Percentiles rank a stretch among this genome's conserved stretches.
These are phyloP conservation scores for Chaetomium sp. DNA, from an alignment of 2,329 filamentous ascomycete species.

Conservation along the genomic window DNA sequence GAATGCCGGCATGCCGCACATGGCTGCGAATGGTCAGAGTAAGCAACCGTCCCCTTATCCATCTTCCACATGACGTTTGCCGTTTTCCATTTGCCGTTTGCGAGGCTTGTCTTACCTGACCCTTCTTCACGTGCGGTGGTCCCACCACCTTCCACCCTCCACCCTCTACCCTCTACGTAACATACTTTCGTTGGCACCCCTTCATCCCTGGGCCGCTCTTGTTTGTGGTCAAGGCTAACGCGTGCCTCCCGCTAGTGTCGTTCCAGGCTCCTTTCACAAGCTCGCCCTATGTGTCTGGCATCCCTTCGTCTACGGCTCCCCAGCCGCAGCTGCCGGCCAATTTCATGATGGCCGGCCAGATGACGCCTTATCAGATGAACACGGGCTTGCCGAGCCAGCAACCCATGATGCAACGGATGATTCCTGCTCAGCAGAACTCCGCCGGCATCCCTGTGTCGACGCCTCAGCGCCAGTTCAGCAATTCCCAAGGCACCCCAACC, in stretches of 20 bases:
- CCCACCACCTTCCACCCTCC: neutral
- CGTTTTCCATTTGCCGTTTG: conserved; percentile 8
- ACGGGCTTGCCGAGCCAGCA: conserved; percentile 52
- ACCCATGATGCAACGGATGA: conserved; percentile 51
- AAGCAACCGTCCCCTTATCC: conserved; percentile 41
- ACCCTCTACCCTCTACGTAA: neutral
- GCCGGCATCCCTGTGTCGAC: conserved; percentile 42
- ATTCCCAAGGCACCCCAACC: conserved; percentile 44
- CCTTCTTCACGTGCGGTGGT: conserved; percentile 9
- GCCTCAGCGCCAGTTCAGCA: conserved; percentile 44
- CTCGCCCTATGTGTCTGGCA: conserved; percentile 58
- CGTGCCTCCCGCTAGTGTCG: conserved; percentile 47
- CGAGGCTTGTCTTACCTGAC: conserved; percentile 22
- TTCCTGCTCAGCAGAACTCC: conserved; percentile 42
- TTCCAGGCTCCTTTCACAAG: conserved; percentile 61
- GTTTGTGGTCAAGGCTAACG: conserved; percentile 26
- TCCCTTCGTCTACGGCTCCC: conserved; percentile 52
- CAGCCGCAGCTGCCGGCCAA: conserved; percentile 53
- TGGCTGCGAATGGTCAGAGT: conserved; percentile 63
- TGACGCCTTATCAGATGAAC: conserved; percentile 60
- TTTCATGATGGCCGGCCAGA: conserved; percentile 59
- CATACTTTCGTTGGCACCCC: neutral
- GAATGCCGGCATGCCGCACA: conserved; percentile 60
- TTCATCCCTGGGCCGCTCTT: neutral
- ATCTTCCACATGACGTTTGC: conserved; percentile 20